A percentile compares a stretch with the other conserved stretches of the same genome.
Conservation (phyloP, 805 yeast genomes). For the Metschnikowia picachoensis region DNA sequence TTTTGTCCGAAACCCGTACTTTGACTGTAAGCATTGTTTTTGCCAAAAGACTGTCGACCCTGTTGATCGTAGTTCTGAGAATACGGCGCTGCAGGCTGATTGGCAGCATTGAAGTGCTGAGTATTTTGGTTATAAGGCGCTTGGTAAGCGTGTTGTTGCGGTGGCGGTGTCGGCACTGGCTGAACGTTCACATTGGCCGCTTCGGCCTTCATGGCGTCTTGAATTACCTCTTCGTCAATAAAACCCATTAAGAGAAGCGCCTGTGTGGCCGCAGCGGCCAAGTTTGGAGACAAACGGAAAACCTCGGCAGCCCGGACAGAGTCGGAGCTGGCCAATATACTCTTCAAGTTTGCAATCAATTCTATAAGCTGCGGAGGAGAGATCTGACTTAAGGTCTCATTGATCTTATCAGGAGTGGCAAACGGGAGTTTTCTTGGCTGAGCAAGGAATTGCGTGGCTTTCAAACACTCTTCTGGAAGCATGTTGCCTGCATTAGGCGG, state of each 20-base stretch:
- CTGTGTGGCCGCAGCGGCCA: constrained; percentile 69
- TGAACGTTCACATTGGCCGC: constrained; percentile 8
- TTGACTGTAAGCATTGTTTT: neutral
- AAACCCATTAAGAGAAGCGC: constrained; percentile 75
- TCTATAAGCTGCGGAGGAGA: constrained; percentile 73
- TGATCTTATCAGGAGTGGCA: constrained; percentile 52
- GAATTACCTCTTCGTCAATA: constrained; percentile 64
- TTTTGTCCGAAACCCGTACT: constrained; percentile 4
- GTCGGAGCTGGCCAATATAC: constrained; percentile 48
- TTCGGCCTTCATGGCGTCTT: constrained; percentile 44
- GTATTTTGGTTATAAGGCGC: neutral
- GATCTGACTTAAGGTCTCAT: constrained; percentile 56
- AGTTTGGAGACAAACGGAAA: constrained; percentile 48
- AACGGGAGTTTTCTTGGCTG: constrained; percentile 43
- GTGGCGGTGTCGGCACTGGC: constrained; percentile 15
- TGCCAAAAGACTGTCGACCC: neutral
- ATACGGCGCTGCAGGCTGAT: neutral
- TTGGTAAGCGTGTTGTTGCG: constrained; percentile 3
- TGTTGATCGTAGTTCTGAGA: constrained; percentile 7
- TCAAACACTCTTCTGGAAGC: constrained; percentile 28
- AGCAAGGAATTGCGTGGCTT: constrained; percentile 58
- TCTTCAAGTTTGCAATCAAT: constrained; percentile 61
- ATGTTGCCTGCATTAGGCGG: neutral
- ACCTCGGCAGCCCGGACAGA: constrained; percentile 50
- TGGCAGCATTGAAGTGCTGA: neutral